Evolutionary conservation across 768 basidiomycete species (phyloP).

Genomic region (Omphalotus guepiniiformis): DNA sequence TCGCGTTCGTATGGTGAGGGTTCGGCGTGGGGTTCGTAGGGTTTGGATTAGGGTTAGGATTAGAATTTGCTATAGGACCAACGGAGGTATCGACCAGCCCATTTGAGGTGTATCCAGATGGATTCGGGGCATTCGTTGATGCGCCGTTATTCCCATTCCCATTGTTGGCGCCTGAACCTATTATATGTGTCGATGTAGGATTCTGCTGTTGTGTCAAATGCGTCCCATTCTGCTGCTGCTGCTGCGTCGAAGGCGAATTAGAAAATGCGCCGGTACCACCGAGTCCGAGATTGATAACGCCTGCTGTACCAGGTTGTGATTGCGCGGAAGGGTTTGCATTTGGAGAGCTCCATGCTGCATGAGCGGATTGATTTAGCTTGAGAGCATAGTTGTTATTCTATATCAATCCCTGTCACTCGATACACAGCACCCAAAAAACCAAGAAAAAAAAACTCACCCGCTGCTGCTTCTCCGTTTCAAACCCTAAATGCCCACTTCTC

Average conservation of each 20-base stretch:
- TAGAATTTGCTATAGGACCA: constrained; percentile 22
- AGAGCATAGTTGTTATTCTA: constrained; percentile 60
- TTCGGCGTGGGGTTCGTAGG: constrained; percentile 35
- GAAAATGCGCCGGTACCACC: constrained; percentile 5
- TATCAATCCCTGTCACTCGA: too few relatives aligned
- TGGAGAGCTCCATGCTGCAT: constrained; percentile 63
- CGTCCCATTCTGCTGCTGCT: constrained; percentile 44
- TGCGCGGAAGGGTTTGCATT: constrained; percentile 32
- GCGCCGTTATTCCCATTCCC: constrained; percentile 32
- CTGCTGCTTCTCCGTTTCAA: constrained; percentile 60
- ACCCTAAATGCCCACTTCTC: constrained; percentile 46
- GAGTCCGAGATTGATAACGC: too few relatives aligned
- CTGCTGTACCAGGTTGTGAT: constrained; percentile 15
- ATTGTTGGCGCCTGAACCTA: constrained; percentile 33
- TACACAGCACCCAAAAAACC: constrained; percentile 8
- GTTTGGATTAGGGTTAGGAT: constrained; percentile 25
- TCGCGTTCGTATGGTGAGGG: constrained; percentile 2
- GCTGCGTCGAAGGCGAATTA: too few relatives aligned
- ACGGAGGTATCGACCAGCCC: constrained; percentile 24
- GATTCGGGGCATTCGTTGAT: constrained; percentile 33
- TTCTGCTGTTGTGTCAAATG: constrained; percentile 33
- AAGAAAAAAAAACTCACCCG: constrained; percentile 47
- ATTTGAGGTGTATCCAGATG: constrained; percentile 11
- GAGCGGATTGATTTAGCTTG: constrained; percentile 60
- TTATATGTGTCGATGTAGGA: constrained; percentile 43